Evolutionary conservation across 345 rosid genomes (phyloP).

Genomic region (Rhodamnia argentea): DNA sequence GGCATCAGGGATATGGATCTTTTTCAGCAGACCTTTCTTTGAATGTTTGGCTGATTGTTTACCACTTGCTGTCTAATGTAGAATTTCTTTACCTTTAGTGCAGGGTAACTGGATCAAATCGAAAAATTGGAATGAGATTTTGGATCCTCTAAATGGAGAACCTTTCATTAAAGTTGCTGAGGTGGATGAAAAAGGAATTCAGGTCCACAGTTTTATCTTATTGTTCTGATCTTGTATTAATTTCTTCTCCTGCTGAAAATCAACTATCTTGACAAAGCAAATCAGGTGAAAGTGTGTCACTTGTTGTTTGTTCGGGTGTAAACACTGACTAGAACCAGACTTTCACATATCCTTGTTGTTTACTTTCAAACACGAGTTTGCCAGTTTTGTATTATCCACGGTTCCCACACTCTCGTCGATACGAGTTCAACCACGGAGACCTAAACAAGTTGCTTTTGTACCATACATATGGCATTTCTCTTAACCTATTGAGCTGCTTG

Average conservation of each 20-base stretch:
- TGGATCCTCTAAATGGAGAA: conserved; percentile 97
- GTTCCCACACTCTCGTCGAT: not conserved
- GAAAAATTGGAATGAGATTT: conserved; percentile 40
- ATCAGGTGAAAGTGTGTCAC: not conserved
- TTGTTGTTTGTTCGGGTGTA: not conserved
- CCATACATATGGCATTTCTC: not conserved
- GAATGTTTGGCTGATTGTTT: not conserved
- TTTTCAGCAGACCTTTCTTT: not conserved
- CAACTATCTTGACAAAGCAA: not conserved
- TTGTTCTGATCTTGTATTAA: not conserved
- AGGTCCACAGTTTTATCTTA: conserved; percentile 25
- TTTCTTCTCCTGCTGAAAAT: not conserved
- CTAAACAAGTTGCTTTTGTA: not conserved
- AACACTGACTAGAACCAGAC: not conserved
- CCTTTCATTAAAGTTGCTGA: conserved; percentile 82
- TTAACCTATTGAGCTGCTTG: conserved; percentile 10
- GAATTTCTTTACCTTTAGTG: conserved; percentile 30
- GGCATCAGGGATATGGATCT: not conserved
- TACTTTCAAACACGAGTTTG: not conserved
- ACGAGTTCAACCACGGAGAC: too few relatives aligned
- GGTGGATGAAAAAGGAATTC: conserved; percentile 59
- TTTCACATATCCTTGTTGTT: not conserved
- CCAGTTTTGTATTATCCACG: not conserved
- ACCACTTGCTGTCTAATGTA: not conserved
- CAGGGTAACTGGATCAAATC: conserved; percentile 88